These are phyloP conservation scores for Fusarium vanettenii DNA, from an alignment of 2,329 filamentous ascomycete species.

Conservation along the genomic window DNA sequence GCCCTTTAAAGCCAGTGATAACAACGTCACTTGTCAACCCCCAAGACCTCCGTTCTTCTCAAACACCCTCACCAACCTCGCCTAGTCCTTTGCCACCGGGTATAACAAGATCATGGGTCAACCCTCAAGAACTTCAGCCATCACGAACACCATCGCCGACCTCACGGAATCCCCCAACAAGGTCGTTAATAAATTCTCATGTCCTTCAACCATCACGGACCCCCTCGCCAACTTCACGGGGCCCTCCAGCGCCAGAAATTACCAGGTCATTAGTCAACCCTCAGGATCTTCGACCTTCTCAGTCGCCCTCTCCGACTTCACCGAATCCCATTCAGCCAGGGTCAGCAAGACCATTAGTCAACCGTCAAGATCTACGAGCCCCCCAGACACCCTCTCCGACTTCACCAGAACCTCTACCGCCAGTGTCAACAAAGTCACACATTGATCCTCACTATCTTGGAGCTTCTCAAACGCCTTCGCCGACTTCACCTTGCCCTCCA, in stretches of 20 bases:
- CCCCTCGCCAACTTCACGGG: background rate
- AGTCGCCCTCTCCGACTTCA: background rate
- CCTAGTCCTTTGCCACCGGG: background rate
- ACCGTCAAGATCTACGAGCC: slow-evolving; percentile 18
- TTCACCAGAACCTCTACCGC: background rate
- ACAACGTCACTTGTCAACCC: background rate
- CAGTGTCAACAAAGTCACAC: background rate
- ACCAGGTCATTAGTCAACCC: background rate
- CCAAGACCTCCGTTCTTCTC: background rate
- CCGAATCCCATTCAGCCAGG: background rate
- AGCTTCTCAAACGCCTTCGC: slow-evolving; percentile 21
- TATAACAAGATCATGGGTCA: background rate
- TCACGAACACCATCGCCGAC: background rate
- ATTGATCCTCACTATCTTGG: background rate
- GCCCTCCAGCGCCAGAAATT: background rate
- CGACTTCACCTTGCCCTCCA: slow-evolving; percentile 8
- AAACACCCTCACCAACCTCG: background rate
- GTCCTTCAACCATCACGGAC: background rate
- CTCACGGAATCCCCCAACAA: background rate
- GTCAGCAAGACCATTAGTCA: background rate
- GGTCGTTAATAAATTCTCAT: background rate
- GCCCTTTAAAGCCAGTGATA: background rate
- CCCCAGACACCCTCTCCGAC: slow-evolving; percentile 1
- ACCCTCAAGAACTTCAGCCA: background rate
- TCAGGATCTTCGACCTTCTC: background rate